Evolutionary conservation across 176 grass and related monocot species (phyloP).

Genomic region (Lolium perenne): DNA sequence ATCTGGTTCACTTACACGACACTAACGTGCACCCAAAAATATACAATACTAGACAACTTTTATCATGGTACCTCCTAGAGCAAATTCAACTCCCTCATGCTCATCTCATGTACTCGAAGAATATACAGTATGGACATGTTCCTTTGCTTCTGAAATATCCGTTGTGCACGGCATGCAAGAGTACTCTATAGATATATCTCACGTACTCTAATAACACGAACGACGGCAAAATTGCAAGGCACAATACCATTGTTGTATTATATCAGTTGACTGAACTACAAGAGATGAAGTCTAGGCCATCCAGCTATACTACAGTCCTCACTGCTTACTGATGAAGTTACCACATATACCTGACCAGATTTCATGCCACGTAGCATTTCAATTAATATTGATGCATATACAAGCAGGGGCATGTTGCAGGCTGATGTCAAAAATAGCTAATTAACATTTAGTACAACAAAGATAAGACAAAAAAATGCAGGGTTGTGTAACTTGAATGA

Average conservation of each 20-base stretch:
- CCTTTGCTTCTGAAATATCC: background rate
- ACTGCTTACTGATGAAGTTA: background rate
- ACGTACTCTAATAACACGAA: background rate
- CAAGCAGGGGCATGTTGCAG: background rate
- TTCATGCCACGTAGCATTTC: background rate
- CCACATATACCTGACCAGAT: no score
- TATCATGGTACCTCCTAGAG: background rate
- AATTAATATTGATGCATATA: background rate
- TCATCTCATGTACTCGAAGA: background rate
- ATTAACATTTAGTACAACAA: conserved; percentile 4
- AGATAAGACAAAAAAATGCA: background rate
- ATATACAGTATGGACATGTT: background rate
- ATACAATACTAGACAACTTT: no score
- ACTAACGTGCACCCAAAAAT: no score
- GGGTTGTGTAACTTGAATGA: background rate
- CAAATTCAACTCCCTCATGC: conserved; percentile 2
- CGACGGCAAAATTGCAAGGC: background rate
- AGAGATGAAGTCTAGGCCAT: background rate
- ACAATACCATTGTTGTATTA: background rate
- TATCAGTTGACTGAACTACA: background rate
- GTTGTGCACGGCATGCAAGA: background rate
- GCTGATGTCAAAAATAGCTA: background rate
- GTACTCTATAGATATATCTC: background rate
- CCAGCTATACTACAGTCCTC: background rate
- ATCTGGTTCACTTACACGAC: no score